Percentiles rank a stretch among this genome's conserved stretches.
These are phyloP conservation scores for Nakazawaea populi DNA, from an alignment of 805 yeast species.

Conservation along the genomic window DNA sequence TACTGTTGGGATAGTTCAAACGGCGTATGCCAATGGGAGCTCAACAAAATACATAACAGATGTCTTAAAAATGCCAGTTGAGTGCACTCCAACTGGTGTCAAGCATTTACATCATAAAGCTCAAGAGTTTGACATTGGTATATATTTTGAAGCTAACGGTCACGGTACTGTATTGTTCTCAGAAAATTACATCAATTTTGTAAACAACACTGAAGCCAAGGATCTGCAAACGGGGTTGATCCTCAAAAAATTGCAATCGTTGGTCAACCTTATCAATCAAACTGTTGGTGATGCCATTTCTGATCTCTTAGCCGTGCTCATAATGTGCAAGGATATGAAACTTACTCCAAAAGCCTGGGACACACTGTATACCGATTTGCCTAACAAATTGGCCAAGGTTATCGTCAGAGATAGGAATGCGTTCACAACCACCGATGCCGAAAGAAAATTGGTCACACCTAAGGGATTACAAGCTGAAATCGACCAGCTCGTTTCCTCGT, in stretches of 20 bases:
- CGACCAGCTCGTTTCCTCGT: slow-evolving; percentile 55
- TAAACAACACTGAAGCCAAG: slow-evolving; percentile 11
- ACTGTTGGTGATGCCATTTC: slow-evolving; percentile 98
- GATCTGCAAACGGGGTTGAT: neutral
- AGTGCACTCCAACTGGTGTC: slow-evolving; percentile 92
- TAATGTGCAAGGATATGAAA: slow-evolving; percentile 50
- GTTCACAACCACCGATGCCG: slow-evolving; percentile 88
- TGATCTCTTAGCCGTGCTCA: slow-evolving; percentile 77
- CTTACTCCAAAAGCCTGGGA: slow-evolving; percentile 73
- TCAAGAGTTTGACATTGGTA: slow-evolving; percentile 77
- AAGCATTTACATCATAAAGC: slow-evolving; percentile 95
- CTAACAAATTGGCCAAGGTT: slow-evolving; percentile 78
- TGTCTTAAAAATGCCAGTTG: slow-evolving; percentile 65
- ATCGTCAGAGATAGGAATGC: slow-evolving; percentile 73
- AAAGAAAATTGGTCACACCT: slow-evolving; percentile 74
- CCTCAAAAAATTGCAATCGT: slow-evolving; percentile 38
- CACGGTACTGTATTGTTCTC: slow-evolving; percentile 94
- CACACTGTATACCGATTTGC: slow-evolving; percentile 71
- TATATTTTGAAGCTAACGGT: slow-evolving; percentile 98
- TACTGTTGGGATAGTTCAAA: slow-evolving; percentile 82
- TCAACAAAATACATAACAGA: slow-evolving; percentile 69
- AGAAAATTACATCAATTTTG: slow-evolving; percentile 38
- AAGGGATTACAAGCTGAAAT: slow-evolving; percentile 69
- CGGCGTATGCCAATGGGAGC: slow-evolving; percentile 96
- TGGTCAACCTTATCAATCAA: slow-evolving; percentile 80